A percentile compares a stretch with the other conserved stretches of the same genome.
Conservation (phyloP, 495 filamentous ascomycete species). For the Lasiosphaeria miniovina region DNA sequence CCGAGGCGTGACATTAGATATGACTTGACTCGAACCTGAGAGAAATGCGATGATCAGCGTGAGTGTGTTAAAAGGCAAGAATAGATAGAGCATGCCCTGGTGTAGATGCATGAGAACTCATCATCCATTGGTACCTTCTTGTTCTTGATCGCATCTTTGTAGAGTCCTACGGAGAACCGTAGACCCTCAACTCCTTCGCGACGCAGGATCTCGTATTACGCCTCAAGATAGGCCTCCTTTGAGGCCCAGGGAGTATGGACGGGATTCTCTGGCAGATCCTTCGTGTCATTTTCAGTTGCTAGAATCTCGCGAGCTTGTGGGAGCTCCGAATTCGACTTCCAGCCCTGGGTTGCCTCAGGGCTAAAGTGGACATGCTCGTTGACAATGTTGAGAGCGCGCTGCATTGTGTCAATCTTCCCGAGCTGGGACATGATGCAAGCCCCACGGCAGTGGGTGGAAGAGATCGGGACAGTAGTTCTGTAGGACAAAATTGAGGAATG, state of each 20-base stretch:
- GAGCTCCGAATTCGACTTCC: constrained; percentile 44
- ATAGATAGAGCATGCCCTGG: constrained; percentile 52
- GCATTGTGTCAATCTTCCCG: background rate
- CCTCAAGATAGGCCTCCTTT: constrained; percentile 54
- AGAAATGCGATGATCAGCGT: constrained; percentile 1
- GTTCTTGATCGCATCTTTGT: constrained; percentile 36
- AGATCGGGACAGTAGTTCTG: no score
- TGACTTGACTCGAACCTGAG: constrained; percentile 63
- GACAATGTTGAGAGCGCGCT: constrained; percentile 12
- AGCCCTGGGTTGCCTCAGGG: constrained; percentile 15
- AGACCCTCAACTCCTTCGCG: constrained; percentile 61
- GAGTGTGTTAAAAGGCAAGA: background rate
- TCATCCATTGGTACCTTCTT: constrained; percentile 53
- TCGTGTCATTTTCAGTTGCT: constrained; percentile 33
- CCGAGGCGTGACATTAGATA: constrained; percentile 58
- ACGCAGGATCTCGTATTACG: constrained; percentile 65
- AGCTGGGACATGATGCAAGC: no score
- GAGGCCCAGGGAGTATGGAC: constrained; percentile 39
- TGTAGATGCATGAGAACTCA: constrained; percentile 64
- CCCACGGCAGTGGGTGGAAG: no score
- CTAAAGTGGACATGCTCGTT: constrained; percentile 6
- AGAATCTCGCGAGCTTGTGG: constrained; percentile 39
- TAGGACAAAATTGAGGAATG: no score
- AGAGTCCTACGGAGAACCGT: constrained; percentile 51
- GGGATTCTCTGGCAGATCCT: constrained; percentile 35